Conservation (phyloP, 805 yeast species). For the Spathaspora girioi region DNA sequence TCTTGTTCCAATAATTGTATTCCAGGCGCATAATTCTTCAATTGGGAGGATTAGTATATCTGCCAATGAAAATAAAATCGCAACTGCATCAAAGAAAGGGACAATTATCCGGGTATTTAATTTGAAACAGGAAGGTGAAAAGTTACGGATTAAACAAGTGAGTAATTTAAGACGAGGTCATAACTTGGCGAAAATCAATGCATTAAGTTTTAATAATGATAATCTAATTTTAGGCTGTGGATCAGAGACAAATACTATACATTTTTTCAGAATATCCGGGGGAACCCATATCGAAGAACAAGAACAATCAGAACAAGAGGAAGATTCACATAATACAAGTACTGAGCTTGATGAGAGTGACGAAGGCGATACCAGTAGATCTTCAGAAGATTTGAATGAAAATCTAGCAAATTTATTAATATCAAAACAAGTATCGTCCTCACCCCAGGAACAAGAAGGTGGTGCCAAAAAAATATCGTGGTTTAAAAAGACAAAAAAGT, state of each 20-base stretch:
- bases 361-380: slow-evolving; percentile 18
- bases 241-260: slow-evolving; percentile 39
- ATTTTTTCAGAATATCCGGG: slow-evolving; percentile 26
- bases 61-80: slow-evolving; percentile 24
- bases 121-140: slow-evolving; percentile 10
- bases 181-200: slow-evolving; percentile 29
- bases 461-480: slow-evolving; percentile 8
- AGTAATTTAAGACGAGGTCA: slow-evolving; percentile 40
- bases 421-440: slow-evolving; percentile 14
- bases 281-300: not conserved
- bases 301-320: slow-evolving; percentile 7
- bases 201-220: slow-evolving; percentile 32
- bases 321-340: slow-evolving; percentile 7
- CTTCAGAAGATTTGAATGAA: slow-evolving; percentile 40
- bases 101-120: slow-evolving; percentile 38
- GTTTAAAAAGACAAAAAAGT: slow-evolving; percentile 22
- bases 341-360: slow-evolving; percentile 17
- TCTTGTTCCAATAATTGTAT: slow-evolving; percentile 27
- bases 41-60: slow-evolving; percentile 30
- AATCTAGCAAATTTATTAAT: slow-evolving; percentile 37
- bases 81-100: slow-evolving; percentile 42
- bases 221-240: slow-evolving; percentile 35
- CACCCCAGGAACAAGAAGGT: not conserved
- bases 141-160: slow-evolving; percentile 21
- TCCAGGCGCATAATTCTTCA: slow-evolving; percentile 38